Percentiles rank a stretch among this genome's conserved stretches.
Conservation (phyloP, 1,284 basidiomycete genomes). For the Boletus sp. region DNA sequence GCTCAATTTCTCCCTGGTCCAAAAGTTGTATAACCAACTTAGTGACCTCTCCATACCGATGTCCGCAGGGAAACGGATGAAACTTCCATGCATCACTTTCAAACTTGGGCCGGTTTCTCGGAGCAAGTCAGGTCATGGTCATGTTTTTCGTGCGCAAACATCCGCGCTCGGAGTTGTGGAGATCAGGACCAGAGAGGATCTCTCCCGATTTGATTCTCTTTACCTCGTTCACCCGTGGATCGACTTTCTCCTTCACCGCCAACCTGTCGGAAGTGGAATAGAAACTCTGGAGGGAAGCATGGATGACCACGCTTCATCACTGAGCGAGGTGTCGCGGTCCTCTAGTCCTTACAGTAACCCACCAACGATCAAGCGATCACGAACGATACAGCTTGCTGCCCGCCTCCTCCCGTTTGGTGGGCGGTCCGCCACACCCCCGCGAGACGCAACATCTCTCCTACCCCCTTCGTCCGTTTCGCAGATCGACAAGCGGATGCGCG, state of each 20-base stretch:
- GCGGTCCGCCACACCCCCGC: background rate
- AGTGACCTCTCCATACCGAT: background rate
- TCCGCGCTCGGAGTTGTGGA: background rate
- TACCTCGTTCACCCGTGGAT: slow-evolving; percentile 3
- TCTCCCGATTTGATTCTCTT: background rate
- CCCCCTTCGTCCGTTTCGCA: background rate
- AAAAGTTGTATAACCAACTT: background rate
- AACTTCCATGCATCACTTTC: slow-evolving; percentile 2
- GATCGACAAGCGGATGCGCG: background rate
- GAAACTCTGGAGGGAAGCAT: background rate
- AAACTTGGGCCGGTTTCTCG: background rate
- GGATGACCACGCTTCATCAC: background rate
- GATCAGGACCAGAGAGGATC: background rate
- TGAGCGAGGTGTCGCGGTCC: background rate
- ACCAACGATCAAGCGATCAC: background rate
- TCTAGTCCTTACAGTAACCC: background rate
- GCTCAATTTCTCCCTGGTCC: background rate
- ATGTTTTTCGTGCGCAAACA: background rate
- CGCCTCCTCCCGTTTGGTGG: background rate
- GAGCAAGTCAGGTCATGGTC: background rate
- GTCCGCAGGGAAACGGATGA: background rate
- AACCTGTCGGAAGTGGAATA: background rate
- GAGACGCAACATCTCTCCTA: background rate
- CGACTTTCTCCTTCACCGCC: background rate
- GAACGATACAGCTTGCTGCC: background rate